Conservation (phyloP, 78 protist species). For the Dictyostelium discoideum region DNA sequence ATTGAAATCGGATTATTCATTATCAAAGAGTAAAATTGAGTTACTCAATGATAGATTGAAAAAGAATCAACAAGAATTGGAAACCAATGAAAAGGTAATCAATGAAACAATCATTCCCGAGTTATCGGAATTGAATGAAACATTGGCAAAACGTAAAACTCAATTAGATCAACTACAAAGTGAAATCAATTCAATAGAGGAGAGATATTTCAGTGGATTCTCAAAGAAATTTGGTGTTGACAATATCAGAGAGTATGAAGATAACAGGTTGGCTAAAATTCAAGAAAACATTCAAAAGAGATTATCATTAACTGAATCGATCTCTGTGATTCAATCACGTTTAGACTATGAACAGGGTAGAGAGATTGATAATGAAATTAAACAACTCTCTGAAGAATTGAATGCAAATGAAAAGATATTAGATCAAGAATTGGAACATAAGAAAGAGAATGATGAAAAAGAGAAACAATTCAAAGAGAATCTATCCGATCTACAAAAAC, state of each 20-base stretch:
- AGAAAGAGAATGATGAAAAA: neutral
- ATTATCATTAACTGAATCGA: conserved; percentile 11
- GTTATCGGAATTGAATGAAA: neutral
- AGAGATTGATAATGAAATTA: neutral
- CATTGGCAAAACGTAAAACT: neutral
- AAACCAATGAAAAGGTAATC: neutral
- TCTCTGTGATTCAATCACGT: conserved; percentile 28
- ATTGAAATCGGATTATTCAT: neutral
- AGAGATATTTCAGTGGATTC: conserved; percentile 76
- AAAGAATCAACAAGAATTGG: neutral
- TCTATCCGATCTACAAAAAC: neutral
- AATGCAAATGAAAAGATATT: neutral
- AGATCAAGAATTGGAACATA: neutral
- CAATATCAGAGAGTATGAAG: conserved; percentile 90
- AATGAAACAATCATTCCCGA: neutral
- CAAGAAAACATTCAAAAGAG: conserved; percentile 1
- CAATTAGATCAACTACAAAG: neutral
- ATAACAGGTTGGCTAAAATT: neutral
- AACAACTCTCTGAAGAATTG: neutral
- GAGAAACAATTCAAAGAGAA: neutral
- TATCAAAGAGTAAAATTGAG: neutral
- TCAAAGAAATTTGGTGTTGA: conserved; percentile 64
- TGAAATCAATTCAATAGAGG: conserved; percentile 33
- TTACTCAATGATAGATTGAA: conserved; percentile 10
- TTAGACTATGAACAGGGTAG: conserved; percentile 29